Conservation (phyloP, 108 stramenopile genomes). For the Nitzschia palea region DNA sequence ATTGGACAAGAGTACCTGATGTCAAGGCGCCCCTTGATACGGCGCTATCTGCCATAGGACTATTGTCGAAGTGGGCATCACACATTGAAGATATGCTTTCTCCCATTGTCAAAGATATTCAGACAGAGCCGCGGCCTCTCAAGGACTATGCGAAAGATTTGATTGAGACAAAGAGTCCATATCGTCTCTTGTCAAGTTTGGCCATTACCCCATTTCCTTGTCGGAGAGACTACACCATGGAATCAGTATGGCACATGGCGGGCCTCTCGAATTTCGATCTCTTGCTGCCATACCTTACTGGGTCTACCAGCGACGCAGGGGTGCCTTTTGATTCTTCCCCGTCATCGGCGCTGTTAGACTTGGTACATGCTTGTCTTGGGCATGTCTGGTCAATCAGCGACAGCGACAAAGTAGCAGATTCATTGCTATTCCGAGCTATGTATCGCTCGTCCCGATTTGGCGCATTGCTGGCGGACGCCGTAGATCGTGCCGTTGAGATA, state of each 20-base stretch:
- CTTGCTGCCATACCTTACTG: constrained; percentile 23
- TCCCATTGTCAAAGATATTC: constrained; percentile 6
- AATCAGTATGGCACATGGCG: constrained; percentile 12
- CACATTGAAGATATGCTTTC: constrained; percentile 31
- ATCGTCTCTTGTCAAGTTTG: constrained; percentile 15
- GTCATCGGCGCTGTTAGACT: constrained; percentile 12
- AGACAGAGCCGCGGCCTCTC: background rate
- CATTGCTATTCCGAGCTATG: constrained; percentile 7
- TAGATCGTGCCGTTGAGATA: constrained; percentile 9
- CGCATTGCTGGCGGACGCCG: constrained; percentile 1
- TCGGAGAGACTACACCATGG: constrained; percentile 1
- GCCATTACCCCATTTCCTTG: constrained; percentile 24
- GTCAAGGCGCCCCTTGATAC: constrained; percentile 11
- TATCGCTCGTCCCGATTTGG: constrained; percentile 14
- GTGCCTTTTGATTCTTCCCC: background rate
- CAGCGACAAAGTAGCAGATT: constrained; percentile 11
- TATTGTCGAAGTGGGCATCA: constrained; percentile 29
- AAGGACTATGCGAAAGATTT: background rate
- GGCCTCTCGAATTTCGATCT: constrained; percentile 28
- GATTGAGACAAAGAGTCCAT: constrained; percentile 20
- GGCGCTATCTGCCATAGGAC: constrained; percentile 19
- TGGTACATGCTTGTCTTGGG: constrained; percentile 22
- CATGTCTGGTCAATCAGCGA: constrained; percentile 5
- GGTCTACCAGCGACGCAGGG: background rate
- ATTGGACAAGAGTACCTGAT: constrained; percentile 11